phyloP scores from a whole-genome alignment of 2,329 filamentous ascomycete genomes.

The Penicillium sp. region DNA sequence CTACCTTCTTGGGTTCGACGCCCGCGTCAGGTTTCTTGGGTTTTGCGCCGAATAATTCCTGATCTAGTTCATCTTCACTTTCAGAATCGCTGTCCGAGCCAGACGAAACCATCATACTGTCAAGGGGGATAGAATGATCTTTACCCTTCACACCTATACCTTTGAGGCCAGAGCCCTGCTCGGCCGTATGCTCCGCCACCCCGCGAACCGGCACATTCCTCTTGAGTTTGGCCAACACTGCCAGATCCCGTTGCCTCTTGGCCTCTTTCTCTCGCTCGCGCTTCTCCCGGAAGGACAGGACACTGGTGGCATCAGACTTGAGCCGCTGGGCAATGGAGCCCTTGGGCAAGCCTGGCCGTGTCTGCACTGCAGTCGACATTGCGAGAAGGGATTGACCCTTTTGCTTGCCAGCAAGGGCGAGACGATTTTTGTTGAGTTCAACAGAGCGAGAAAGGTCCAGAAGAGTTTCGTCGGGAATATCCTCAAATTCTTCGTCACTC shows the following conservation, averaged over 20 bases:
- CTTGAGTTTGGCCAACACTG: conserved; percentile 70
- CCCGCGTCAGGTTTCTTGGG: conserved; percentile 42
- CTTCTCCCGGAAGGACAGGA: conserved; percentile 68
- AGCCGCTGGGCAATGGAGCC: conserved; percentile 27
- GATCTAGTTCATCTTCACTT: conserved; percentile 73
- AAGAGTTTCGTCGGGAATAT: conserved; percentile 45
- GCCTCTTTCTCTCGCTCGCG: conserved; percentile 75
- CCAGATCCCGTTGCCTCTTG: conserved; percentile 70
- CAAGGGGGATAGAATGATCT: conserved; percentile 70
- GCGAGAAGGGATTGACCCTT: conserved; percentile 30
- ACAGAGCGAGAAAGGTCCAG: conserved; percentile 46
- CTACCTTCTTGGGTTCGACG: conserved; percentile 48
- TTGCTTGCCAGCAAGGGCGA: conserved; percentile 36
- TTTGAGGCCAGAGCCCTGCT: conserved; percentile 76
- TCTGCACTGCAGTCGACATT: conserved; percentile 15
- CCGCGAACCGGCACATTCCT: conserved; percentile 54
- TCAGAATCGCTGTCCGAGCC: conserved; percentile 67
- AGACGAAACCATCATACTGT: conserved; percentile 86
- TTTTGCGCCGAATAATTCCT: conserved; percentile 63
- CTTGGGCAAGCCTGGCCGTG: conserved; percentile 30
- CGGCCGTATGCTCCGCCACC: conserved; percentile 59
- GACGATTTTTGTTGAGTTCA: conserved; percentile 45
- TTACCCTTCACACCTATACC: conserved; percentile 75
- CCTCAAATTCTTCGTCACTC: conserved; percentile 45
- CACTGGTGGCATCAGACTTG: conserved; percentile 38